These are phyloP conservation scores for Botryotinia calthae DNA, from an alignment of 2,329 filamentous ascomycete genomes.

Conservation along the genomic window DNA sequence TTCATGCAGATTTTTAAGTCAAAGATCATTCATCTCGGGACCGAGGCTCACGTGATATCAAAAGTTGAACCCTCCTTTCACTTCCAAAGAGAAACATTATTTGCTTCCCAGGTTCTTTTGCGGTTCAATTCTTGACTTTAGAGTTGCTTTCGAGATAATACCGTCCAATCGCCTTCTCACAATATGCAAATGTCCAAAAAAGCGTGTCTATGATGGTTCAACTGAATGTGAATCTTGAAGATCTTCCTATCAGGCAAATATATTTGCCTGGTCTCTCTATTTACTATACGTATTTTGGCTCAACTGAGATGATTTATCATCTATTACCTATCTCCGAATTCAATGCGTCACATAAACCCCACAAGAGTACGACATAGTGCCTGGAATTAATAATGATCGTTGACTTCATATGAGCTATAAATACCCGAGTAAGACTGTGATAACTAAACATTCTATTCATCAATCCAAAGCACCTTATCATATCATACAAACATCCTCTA, in stretches of 20 bases:
- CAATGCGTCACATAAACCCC: not conserved
- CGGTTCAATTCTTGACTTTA: not conserved
- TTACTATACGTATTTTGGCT: not conserved
- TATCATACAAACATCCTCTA: too few relatives aligned
- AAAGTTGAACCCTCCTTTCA: not conserved
- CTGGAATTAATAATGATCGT: not conserved
- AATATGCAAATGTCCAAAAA: too few relatives aligned
- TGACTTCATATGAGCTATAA: not conserved
- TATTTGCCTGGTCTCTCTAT: not conserved
- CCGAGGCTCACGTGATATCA: not conserved
- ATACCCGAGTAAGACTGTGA: not conserved
- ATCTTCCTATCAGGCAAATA: not conserved
- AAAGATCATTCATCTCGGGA: not conserved
- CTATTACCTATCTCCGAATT: not conserved
- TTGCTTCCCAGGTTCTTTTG: not conserved
- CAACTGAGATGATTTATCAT: not conserved
- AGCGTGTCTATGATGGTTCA: not conserved
- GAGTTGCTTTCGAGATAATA: accelerated
- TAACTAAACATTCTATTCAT: not conserved
- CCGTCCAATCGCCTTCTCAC: accelerated
- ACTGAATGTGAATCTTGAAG: not conserved
- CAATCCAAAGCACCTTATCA: not conserved
- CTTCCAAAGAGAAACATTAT: not conserved
- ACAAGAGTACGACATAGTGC: not conserved
- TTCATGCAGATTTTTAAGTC: not conserved